These are phyloP conservation scores for Trichoderma sp. DNA, from an alignment of 2,329 filamentous ascomycete species.

Conservation along the genomic window DNA sequence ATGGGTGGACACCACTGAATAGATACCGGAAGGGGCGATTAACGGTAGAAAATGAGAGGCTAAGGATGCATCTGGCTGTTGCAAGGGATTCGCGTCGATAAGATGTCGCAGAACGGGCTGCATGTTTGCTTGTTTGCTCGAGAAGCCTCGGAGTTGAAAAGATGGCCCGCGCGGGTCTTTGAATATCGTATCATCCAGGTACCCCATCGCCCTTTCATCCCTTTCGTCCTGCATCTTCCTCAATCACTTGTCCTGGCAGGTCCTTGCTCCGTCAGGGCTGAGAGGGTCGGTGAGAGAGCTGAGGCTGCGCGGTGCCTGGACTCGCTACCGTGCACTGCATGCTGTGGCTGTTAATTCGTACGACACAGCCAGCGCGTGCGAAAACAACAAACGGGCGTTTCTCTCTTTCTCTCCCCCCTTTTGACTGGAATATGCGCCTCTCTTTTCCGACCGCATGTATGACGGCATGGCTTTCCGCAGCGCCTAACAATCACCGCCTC, in stretches of 20 bases:
- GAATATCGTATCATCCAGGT: neutral
- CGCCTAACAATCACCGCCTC: neutral
- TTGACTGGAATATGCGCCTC: neutral
- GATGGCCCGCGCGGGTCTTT: neutral
- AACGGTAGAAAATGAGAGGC: constrained; percentile 7
- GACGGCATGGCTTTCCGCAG: neutral
- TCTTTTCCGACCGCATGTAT: neutral
- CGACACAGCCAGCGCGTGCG: no score
- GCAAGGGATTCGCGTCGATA: neutral
- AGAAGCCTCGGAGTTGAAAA: neutral
- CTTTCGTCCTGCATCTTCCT: neutral
- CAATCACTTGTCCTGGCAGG: neutral
- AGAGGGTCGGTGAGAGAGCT: constrained; percentile 6
- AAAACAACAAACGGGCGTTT: no score
- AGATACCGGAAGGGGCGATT: constrained; percentile 10
- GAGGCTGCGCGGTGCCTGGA: neutral
- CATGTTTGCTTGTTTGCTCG: neutral
- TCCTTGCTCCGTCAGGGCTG: neutral
- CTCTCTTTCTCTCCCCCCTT: no score
- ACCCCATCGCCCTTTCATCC: neutral
- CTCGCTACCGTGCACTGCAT: no score
- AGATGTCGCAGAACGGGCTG: neutral
- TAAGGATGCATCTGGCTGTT: neutral
- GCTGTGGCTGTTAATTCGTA: neutral
- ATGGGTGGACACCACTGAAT: constrained; percentile 7